These are phyloP conservation scores for Pouteria campechiana DNA, from an alignment of 179 eudicot genomes.

Conservation along the genomic window DNA sequence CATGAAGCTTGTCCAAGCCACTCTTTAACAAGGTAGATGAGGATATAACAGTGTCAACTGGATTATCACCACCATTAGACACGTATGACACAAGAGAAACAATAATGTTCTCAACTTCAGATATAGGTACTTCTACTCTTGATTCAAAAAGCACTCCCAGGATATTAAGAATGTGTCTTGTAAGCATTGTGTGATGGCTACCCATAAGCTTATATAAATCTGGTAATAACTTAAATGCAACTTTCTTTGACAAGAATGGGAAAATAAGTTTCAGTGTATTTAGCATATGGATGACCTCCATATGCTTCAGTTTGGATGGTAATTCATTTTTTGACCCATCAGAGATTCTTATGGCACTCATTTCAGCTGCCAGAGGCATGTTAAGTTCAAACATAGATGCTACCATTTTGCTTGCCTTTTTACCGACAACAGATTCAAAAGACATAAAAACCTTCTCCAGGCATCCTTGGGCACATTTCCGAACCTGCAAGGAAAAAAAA, in stretches of 20 bases:
- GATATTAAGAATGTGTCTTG: slow-evolving; percentile 46
- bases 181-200: slow-evolving; percentile 26
- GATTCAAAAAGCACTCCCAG: slow-evolving; percentile 40
- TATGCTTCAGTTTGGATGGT: slow-evolving; percentile 33
- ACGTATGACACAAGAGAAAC: slow-evolving; percentile 35
- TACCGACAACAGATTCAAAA: slow-evolving; percentile 28
- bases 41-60: slow-evolving; percentile 38
- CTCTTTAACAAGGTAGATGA: slow-evolving; percentile 50
- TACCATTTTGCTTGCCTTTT: slow-evolving; percentile 50
- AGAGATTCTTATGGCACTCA: slow-evolving; percentile 12
- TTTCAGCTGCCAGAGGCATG: slow-evolving; percentile 31
- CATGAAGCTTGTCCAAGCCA: slow-evolving; percentile 39
- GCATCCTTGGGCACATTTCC: slow-evolving; percentile 72
- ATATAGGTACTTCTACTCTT: slow-evolving; percentile 19
- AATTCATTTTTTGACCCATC: slow-evolving; percentile 20
- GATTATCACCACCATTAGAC: slow-evolving; percentile 24
- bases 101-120: slow-evolving; percentile 30
- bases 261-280: slow-evolving; percentile 40
- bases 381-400: slow-evolving; percentile 37
- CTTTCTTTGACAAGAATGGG: slow-evolving; percentile 47
- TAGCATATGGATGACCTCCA: slow-evolving; percentile 51
- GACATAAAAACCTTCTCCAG: slow-evolving; percentile 46
- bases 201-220: slow-evolving; percentile 40
- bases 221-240: slow-evolving; percentile 17
- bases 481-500: slow-evolving; percentile 42